Percentiles rank a stretch among this genome's conserved stretches.
Evolutionary conservation across 352 stramenopile species (phyloP).

Genomic region (Phytophthora sojae): DNA sequence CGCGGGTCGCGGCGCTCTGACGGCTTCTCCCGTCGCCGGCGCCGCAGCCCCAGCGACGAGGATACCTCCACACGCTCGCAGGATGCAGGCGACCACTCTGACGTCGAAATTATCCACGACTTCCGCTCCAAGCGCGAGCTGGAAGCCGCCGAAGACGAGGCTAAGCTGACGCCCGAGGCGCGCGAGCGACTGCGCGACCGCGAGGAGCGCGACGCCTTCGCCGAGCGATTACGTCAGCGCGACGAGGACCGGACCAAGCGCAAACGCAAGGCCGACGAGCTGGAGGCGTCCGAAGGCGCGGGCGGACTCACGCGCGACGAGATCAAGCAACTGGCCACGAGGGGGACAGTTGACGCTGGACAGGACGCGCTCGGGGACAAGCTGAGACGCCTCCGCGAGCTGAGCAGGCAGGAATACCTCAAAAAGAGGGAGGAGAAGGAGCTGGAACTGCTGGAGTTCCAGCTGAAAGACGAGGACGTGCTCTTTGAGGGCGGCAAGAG

Average conservation of each 20-base stretch:
- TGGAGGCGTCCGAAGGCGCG: slow-evolving; percentile 37
- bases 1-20: slow-evolving; percentile 35
- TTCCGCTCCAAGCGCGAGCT: slow-evolving; percentile 54
- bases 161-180: slow-evolving; percentile 45
- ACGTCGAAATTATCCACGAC: slow-evolving; percentile 49
- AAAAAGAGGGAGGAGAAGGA: slow-evolving; percentile 98
- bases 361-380: slow-evolving; percentile 58
- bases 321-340: slow-evolving; percentile 84
- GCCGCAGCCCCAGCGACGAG: slow-evolving; percentile 26
- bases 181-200: slow-evolving; percentile 63
- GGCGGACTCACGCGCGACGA: slow-evolving; percentile 67
- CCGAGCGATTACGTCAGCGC: slow-evolving; percentile 73
- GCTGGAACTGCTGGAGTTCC: slow-evolving; percentile 92
- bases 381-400: slow-evolving; percentile 83
- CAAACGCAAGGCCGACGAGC: slow-evolving; percentile 56
- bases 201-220: slow-evolving; percentile 85
- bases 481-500: slow-evolving; percentile 84
- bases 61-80: not conserved
- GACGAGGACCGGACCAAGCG: slow-evolving; percentile 81
- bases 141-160: slow-evolving; percentile 32
- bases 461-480: slow-evolving; percentile 80
- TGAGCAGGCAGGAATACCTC: slow-evolving; percentile 97
- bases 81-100: slow-evolving; percentile 21
- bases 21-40: slow-evolving; percentile 47
- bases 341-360: slow-evolving; percentile 66